Evolutionary conservation across 2,329 filamentous ascomycete species (phyloP).

Genomic region (Penicillium griseofulvum): DNA sequence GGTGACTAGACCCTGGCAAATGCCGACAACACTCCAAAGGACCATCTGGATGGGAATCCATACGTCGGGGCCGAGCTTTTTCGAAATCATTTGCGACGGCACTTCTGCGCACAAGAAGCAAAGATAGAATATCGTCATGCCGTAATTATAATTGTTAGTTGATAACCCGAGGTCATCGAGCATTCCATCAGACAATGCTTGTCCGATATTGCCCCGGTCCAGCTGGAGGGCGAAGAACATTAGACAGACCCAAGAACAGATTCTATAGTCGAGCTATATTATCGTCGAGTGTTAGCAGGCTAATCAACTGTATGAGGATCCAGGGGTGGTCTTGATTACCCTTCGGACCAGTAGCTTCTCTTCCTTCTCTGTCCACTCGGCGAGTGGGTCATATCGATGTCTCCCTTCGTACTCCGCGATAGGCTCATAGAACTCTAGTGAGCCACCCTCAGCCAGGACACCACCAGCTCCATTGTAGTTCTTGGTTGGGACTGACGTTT

Average conservation of each 20-base stretch:
- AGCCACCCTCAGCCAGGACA: background rate
- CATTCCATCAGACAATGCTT: slow-evolving; percentile 38
- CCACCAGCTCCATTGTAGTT: background rate
- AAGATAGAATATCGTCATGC: slow-evolving; percentile 56
- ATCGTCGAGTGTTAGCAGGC: background rate
- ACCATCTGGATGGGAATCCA: slow-evolving; percentile 58
- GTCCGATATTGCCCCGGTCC: slow-evolving; percentile 36
- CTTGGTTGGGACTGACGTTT: background rate
- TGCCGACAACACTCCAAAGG: slow-evolving; percentile 35
- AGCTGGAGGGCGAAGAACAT: slow-evolving; percentile 35
- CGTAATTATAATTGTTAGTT: slow-evolving; percentile 41
- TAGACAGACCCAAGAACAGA: background rate
- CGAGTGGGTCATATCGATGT: slow-evolving; percentile 27
- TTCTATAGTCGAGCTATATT: slow-evolving; percentile 4
- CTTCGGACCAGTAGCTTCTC: slow-evolving; percentile 49
- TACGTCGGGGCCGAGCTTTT: slow-evolving; percentile 54
- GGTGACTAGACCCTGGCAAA: slow-evolving; percentile 46
- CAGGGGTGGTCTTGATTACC: slow-evolving; percentile 28
- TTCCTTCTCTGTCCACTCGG: slow-evolving; percentile 37
- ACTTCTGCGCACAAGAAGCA: slow-evolving; percentile 54
- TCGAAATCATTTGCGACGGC: slow-evolving; percentile 56
- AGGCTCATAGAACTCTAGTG: slow-evolving; percentile 15
- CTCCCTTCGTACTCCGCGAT: slow-evolving; percentile 30
- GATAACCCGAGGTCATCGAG: slow-evolving; percentile 35
- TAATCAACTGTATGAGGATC: no score